Conservation (phyloP, 805 yeast genomes). For the Phaffomyces thermotolerans region DNA sequence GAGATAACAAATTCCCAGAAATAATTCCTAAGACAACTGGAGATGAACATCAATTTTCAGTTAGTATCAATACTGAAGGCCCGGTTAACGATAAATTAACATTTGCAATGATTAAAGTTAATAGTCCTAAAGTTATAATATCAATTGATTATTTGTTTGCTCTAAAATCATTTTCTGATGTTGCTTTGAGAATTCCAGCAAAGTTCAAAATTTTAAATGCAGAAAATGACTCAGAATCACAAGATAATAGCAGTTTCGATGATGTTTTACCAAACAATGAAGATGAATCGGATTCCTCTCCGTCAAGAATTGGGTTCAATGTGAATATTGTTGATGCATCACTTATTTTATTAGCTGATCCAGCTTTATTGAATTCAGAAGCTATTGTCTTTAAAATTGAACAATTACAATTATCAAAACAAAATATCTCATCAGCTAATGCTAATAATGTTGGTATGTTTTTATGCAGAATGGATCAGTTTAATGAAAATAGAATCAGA, state of each 20-base stretch:
- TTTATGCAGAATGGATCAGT: slow-evolving; percentile 63
- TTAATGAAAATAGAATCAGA: slow-evolving; percentile 55
- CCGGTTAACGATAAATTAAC: slow-evolving; percentile 33
- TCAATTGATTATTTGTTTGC: slow-evolving; percentile 86
- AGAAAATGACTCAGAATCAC: slow-evolving; percentile 9
- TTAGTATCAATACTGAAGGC: slow-evolving; percentile 41
- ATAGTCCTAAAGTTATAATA: slow-evolving; percentile 71
- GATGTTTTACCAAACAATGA: slow-evolving; percentile 9
- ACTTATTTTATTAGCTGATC: slow-evolving; percentile 72
- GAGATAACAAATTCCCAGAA: slow-evolving; percentile 67
- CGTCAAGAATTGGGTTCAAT: slow-evolving; percentile 39
- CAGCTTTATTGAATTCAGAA: slow-evolving; percentile 60
- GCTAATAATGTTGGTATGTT: slow-evolving; percentile 83
- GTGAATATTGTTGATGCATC: slow-evolving; percentile 73
- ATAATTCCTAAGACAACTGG: slow-evolving; percentile 66
- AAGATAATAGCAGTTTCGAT: slow-evolving; percentile 10
- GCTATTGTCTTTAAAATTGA: slow-evolving; percentile 88
- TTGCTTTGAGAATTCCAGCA: slow-evolving; percentile 30
- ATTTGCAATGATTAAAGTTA: slow-evolving; percentile 55
- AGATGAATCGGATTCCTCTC: slow-evolving; percentile 2
- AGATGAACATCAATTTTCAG: slow-evolving; percentile 64
- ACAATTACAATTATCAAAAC: slow-evolving; percentile 65
- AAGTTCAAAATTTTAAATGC: slow-evolving; percentile 1
- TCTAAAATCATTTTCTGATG: slow-evolving; percentile 53
- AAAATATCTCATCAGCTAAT: slow-evolving; percentile 56